Evolutionary conservation across 495 filamentous ascomycete species (phyloP), one percentile per base, ranked within the genome.

Genomic region (Podospora bellae-mahoneyi): DNA sequence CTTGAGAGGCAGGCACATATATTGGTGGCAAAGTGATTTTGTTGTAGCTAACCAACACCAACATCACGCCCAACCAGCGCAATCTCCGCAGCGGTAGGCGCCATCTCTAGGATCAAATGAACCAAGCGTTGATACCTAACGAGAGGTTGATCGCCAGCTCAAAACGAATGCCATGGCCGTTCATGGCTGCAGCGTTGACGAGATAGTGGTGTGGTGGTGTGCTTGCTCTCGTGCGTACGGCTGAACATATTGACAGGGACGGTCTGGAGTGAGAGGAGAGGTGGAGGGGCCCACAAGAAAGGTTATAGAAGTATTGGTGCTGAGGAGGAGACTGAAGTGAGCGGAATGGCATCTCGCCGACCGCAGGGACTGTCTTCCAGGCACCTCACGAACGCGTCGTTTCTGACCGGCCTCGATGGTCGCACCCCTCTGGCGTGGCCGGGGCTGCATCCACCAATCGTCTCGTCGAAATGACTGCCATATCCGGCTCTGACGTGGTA

Each of bases 361-460:
- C 60, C 62, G 71, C 66, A 68, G 67, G 58, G 48, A 64, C 64
- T n/a, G 27, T 72, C 60, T 68, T 67, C 16, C 30, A 48, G 39
- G 39, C 39, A 48, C 9, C 39, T 48, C 39, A 19, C 58, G 53
- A 16, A 28, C 64, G 30, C 69, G 66, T 69, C 55, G 61, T 66
- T 71, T 65, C 73, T 39, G 61, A 63, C 61, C 71, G 54, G 53
- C 69, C 58, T 62, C 30, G 59, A 65, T 72, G 60, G 66, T 70
- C 69, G 65, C 74, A 74, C 74, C 72, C 71, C 72, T 68, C 60
- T 66, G 68, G 53, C 30, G 63, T 64, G 30, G 68, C 27, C 20
- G 23, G 34, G 68, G 71, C 59, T 32, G 64, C 69, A 68, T 63
- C 64, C 62, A 68, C 76, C 74, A 76, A 77, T 76, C 59, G 72